phyloP scores from a whole-genome alignment of 257 asterid genomes.

The Fraxinus cuspidata region DNA sequence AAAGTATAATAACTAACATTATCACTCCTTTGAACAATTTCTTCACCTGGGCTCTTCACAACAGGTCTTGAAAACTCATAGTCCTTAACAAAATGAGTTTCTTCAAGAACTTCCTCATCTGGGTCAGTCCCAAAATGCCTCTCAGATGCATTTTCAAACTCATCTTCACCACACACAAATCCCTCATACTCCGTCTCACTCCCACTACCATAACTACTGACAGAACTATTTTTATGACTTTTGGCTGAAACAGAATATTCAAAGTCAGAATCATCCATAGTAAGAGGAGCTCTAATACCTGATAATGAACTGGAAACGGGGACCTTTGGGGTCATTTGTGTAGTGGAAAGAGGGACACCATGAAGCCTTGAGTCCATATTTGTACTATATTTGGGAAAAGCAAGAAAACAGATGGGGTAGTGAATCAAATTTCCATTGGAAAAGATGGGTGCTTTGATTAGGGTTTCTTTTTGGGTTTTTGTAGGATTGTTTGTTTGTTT shows the following conservation, averaged over 20 bases:
- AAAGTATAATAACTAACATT: conserved; percentile 21
- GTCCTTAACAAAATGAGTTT: conserved; percentile 38
- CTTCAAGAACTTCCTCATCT: conserved; percentile 41
- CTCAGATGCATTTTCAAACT: conserved; percentile 42
- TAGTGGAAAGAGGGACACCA: conserved; percentile 61
- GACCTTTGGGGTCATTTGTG: conserved; percentile 45
- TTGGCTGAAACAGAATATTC: conserved; percentile 48
- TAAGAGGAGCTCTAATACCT: conserved; percentile 95
- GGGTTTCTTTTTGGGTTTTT: conserved; percentile 35
- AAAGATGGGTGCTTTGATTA: conserved; percentile 26
- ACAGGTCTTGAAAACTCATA: conserved; percentile 36
- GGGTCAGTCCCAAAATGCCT: conserved; percentile 31
- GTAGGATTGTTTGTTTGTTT: conserved; percentile 13
- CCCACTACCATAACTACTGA: conserved; percentile 53
- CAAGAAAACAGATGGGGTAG: conserved; percentile 21
- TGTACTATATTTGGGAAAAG: neutral
- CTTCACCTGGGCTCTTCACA: conserved; percentile 35
- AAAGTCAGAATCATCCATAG: conserved; percentile 76
- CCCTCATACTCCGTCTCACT: conserved; percentile 53
- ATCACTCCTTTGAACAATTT: conserved; percentile 25
- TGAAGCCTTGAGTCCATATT: conserved; percentile 51
- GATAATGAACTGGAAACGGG: conserved; percentile 30
- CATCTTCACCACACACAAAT: conserved; percentile 60
- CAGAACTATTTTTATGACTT: conserved; percentile 33
- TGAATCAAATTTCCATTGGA: neutral